Percentiles rank a stretch among this genome's conserved stretches.
Conservation (phyloP, 306 rosid genomes). For the Glycine soja region DNA sequence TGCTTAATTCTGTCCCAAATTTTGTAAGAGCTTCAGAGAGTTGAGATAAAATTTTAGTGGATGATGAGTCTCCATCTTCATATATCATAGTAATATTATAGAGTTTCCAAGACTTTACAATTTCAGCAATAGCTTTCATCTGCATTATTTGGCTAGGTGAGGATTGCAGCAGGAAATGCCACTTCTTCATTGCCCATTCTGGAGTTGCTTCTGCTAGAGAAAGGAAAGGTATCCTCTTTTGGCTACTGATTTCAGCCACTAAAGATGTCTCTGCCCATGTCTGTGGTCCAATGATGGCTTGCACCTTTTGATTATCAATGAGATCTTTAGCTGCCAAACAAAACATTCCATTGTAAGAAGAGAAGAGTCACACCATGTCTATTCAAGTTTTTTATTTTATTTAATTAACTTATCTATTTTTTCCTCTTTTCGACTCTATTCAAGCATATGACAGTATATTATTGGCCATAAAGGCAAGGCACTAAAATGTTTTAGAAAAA, state of each 20-base stretch:
- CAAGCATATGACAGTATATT: not conserved
- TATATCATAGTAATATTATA: slow-evolving; percentile 50
- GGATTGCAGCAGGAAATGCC: slow-evolving; percentile 55
- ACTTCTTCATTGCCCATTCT: slow-evolving; percentile 54
- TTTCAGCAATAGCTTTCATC: slow-evolving; percentile 56
- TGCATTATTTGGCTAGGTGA: slow-evolving; percentile 40
- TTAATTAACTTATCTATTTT: too few species aligned
- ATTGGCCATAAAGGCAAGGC: not conserved
- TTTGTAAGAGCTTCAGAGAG: slow-evolving; percentile 47
- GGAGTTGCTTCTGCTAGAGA: slow-evolving; percentile 58
- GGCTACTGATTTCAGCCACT: slow-evolving; percentile 49
- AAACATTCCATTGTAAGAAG: too few species aligned
- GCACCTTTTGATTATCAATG: too few species aligned
- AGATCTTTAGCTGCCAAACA: too few species aligned
- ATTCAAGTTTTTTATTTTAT: too few species aligned
- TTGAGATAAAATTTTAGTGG: slow-evolving; percentile 47
- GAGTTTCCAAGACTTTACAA: slow-evolving; percentile 53
- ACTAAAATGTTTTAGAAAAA: not conserved
- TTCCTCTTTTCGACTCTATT: not conserved
- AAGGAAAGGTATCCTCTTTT: slow-evolving; percentile 48
- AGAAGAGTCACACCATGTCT: too few species aligned
- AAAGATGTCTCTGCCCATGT: slow-evolving; percentile 17
- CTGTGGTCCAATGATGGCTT: too few species aligned
- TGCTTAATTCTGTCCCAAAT: slow-evolving; percentile 41
- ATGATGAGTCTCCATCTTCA: slow-evolving; percentile 52